phyloP scores from a whole-genome alignment of 2,329 filamentous ascomycete genomes.

The Penicillium freii region DNA sequence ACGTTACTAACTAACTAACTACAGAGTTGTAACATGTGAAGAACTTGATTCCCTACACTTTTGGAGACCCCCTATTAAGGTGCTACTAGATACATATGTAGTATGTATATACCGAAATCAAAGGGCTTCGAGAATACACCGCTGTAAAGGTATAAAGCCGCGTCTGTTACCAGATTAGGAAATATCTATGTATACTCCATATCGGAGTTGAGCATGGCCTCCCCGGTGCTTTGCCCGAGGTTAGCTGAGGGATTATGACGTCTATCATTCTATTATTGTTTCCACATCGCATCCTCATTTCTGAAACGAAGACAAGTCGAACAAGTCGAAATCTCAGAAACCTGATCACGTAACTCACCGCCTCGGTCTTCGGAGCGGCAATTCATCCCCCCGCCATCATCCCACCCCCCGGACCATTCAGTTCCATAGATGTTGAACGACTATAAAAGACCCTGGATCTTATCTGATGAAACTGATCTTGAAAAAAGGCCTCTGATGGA shows the following conservation, averaged over 20 bases:
- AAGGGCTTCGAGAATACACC: neutral
- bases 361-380: constrained; percentile 6
- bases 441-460: constrained; percentile 12
- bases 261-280: neutral
- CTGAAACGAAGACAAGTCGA: neutral
- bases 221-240: neutral
- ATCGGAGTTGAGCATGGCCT: neutral
- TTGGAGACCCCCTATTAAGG: neutral
- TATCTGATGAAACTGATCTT: constrained; percentile 26
- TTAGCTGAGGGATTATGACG: neutral
- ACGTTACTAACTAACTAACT: neutral
- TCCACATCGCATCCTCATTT: neutral
- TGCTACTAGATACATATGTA: too few relatives aligned
- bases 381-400: constrained; percentile 26
- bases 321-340: neutral
- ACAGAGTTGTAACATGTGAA: neutral
- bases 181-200: neutral
- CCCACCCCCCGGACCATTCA: constrained; percentile 11
- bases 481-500: constrained; percentile 20
- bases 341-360: constrained; percentile 1
- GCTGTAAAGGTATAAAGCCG: neutral
- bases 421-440: neutral
- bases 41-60: neutral
- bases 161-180: neutral
- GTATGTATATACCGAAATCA: neutral